Base-by-base conservation (phyloP, 192 early-diverging fungal species). In the Helicostylum pulchrum region DNA sequence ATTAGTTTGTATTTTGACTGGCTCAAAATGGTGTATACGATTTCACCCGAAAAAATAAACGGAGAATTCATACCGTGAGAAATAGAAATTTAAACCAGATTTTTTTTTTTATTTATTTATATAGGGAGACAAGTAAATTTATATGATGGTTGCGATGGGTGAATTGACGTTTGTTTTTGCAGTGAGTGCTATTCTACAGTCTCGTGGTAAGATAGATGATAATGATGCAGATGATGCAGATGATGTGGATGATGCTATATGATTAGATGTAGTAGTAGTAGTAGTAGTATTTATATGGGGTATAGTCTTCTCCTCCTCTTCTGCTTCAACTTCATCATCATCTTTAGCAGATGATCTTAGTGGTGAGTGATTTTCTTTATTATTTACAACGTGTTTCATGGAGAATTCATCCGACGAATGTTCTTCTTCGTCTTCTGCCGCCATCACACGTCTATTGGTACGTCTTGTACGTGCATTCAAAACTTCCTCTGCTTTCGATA, bases 381-480 rank as follows among this genome's bases (percentile, higher is more conserved):
- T 26, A 45, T 26, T 31, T 4, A 20, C 19, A 9, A 11, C 5
- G 15, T 44, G 57, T 45, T 44, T 45, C 39, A 42, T 9, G 12
- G 20, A 26, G 42, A 59, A 44, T 45, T 59, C 42, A 44, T 59
- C 43, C 11, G 36, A 20, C 12, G 36, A 19, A 2, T 46, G 39
- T 45, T 53, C 51, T 30, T 70, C 68, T 47, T 57, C 43, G n/a
- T 69, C 67, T 62, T 69, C 67, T 2, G 67, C 67, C 14, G 52
- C 53, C 67, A 69, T 62, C 19, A 69, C 67, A 26, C 67, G 42
- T 42, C 67, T 43, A 63, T 63, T 69, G 36, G 67, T 63, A 14
- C 67, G 53, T 48, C 61, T 55, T 7, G 67, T 69, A 42, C 67
- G 44, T 11, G 53, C 55, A 17, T 63, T 62, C 9, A 69, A 45